Conservation (phyloP, 345 rosid species). For the Linum usitatissimum region DNA sequence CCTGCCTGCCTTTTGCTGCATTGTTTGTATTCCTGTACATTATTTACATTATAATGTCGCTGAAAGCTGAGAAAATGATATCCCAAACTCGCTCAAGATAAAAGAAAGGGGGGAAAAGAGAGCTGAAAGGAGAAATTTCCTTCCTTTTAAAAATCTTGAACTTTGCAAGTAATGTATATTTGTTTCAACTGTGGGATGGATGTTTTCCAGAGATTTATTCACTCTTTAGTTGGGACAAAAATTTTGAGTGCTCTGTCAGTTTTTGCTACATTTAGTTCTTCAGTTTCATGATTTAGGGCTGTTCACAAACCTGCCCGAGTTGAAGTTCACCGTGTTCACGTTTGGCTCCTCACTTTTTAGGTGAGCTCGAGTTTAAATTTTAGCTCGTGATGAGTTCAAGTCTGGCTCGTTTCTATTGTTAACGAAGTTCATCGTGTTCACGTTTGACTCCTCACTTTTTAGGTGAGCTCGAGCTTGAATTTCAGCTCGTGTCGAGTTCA, state of each 20-base stretch:
- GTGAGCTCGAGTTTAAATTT: no score
- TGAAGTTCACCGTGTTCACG: no score
- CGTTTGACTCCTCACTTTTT: no score
- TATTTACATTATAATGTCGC: neutral
- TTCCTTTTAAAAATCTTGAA: neutral
- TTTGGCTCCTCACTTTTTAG: no score
- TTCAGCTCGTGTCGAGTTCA: no score
- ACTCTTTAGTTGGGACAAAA: neutral
- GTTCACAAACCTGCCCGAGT: no score
- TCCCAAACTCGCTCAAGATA: neutral
- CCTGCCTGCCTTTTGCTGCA: neutral
- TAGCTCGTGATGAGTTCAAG: no score
- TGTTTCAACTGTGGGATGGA: neutral
- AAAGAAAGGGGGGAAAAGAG: neutral
- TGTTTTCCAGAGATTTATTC: neutral
- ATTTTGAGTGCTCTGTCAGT: neutral
- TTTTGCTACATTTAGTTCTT: neutral
- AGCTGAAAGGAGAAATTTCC: neutral
- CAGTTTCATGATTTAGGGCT: neutral
- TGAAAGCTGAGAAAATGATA: neutral
- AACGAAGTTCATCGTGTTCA: no score
- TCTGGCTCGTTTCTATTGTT: no score
- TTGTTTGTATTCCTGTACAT: neutral
- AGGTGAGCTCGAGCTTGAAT: no score
- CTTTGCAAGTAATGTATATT: neutral